A percentile compares a stretch with the other conserved stretches of the same genome.
These are phyloP conservation scores for Vitellaria paradoxa DNA, from an alignment of 179 eudicot genomes.

Conservation along the genomic window DNA sequence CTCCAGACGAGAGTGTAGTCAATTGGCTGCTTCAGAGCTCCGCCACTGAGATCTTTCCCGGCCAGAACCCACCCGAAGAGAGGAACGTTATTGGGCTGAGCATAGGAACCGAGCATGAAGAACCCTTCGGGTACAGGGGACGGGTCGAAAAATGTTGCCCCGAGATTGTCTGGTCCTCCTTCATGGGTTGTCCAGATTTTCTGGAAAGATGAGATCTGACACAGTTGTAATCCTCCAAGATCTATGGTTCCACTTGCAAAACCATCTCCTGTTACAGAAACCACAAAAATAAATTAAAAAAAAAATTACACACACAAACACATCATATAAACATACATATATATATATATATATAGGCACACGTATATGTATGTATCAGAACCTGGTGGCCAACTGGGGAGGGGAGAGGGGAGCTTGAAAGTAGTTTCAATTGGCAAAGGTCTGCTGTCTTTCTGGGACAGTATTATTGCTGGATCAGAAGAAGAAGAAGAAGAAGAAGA, in stretches of 20 bases:
- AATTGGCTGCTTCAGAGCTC: conserved; percentile 33
- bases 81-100: conserved; percentile 65
- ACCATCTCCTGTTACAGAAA: conserved; percentile 30
- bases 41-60: conserved; percentile 38
- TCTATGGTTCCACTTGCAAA: conserved; percentile 48
- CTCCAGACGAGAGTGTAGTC: conserved; percentile 61
- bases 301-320: conserved; percentile 1
- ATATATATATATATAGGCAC: not conserved
- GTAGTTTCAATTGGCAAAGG: conserved; percentile 43
- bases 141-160: conserved; percentile 59
- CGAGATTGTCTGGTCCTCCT: conserved; percentile 41
- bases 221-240: conserved; percentile 43
- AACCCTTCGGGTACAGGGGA: conserved; percentile 64
- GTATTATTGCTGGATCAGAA: too few relatives aligned
- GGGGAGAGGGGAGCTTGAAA: conserved; percentile 49
- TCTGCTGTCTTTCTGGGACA: conserved; percentile 18
- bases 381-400: conserved; percentile 56
- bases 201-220: conserved; percentile 35
- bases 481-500: too few relatives aligned
- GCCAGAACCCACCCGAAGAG: conserved; percentile 49
- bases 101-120: conserved; percentile 68
- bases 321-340: not conserved
- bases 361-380: too few relatives aligned
- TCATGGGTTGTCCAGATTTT: conserved; percentile 51
- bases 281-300: not conserved